Percentiles rank a stretch among this genome's conserved stretches.
These are phyloP conservation scores for Potentilla sterilis DNA, from an alignment of 306 rosid species.

Conservation along the genomic window DNA sequence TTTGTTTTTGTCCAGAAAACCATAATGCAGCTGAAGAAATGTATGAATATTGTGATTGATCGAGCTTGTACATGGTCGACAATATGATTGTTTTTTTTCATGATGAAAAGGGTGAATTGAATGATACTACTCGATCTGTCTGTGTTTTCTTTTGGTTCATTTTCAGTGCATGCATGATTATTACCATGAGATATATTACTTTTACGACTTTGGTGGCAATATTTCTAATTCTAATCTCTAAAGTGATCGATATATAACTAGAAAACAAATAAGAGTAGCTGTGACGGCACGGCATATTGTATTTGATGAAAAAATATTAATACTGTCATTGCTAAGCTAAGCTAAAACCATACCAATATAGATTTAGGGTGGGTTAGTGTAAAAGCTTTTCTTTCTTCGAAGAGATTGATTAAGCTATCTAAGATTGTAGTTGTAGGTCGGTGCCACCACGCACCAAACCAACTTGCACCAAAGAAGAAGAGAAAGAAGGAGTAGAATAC, in stretches of 20 bases:
- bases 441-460: background rate
- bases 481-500: background rate
- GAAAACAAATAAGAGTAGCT: slow-evolving; percentile 42
- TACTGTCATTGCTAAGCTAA: background rate
- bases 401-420: slow-evolving; percentile 25
- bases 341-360: background rate
- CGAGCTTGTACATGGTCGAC: slow-evolving; percentile 21
- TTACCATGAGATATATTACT: slow-evolving; percentile 3
- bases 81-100: slow-evolving; percentile 18
- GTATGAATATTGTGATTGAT: slow-evolving; percentile 11
- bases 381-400: slow-evolving; percentile 36
- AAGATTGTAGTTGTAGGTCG: slow-evolving; percentile 10
- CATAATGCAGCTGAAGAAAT: slow-evolving; percentile 5
- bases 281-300: slow-evolving; percentile 43
- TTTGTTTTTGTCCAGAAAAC: slow-evolving; percentile 11
- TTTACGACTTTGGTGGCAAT: slow-evolving; percentile 4
- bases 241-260: background rate
- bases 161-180: slow-evolving; percentile 21
- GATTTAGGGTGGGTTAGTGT: slow-evolving; percentile 41
- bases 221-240: background rate
- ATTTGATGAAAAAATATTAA: slow-evolving; percentile 21
- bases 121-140: slow-evolving; percentile 5
- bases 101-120: slow-evolving; percentile 20
- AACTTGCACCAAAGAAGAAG: background rate
- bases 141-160: slow-evolving; percentile 20